Percentiles rank a stretch among this genome's conserved stretches.
Conservation (phyloP, 176 grass and related monocot species). For the Hordeum vulgare region DNA sequence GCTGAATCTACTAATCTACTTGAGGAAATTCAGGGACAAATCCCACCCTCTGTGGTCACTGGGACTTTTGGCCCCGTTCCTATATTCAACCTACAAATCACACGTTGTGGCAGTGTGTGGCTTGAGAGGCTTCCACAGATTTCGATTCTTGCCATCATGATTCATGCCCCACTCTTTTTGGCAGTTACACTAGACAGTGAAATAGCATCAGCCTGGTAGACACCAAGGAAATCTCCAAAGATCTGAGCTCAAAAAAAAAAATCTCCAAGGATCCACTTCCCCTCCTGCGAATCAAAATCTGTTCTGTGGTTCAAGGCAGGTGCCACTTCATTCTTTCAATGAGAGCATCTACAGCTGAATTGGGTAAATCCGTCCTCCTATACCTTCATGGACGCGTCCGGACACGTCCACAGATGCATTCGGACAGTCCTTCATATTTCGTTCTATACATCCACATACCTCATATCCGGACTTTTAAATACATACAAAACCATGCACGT, state of each 20-base stretch:
- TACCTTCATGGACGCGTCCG: no score
- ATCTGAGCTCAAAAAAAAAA: no score
- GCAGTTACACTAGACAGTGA: slow-evolving; percentile 9
- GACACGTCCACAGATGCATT: no score
- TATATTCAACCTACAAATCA: background rate
- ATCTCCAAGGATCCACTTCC: slow-evolving; percentile 21
- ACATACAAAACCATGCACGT: no score
- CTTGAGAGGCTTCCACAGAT: background rate
- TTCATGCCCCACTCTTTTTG: background rate
- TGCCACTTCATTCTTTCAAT: no score
- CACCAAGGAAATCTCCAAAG: slow-evolving; percentile 14
- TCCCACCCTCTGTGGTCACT: background rate
- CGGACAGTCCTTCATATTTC: no score
- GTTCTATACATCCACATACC: no score
- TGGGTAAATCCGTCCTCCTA: no score
- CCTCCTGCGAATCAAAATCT: background rate
- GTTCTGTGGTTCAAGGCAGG: no score
- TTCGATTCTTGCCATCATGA: slow-evolving; percentile 6
- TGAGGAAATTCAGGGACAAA: background rate
- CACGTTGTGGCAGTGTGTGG: background rate
- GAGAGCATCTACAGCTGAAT: no score
- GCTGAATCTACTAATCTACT: background rate
- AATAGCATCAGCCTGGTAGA: slow-evolving; percentile 16
- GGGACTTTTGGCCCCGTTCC: background rate
- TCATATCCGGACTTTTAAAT: no score